These are phyloP conservation scores for Myriosclerotinia scirpicola DNA, from an alignment of 2,329 filamentous ascomycete species.

Conservation along the genomic window DNA sequence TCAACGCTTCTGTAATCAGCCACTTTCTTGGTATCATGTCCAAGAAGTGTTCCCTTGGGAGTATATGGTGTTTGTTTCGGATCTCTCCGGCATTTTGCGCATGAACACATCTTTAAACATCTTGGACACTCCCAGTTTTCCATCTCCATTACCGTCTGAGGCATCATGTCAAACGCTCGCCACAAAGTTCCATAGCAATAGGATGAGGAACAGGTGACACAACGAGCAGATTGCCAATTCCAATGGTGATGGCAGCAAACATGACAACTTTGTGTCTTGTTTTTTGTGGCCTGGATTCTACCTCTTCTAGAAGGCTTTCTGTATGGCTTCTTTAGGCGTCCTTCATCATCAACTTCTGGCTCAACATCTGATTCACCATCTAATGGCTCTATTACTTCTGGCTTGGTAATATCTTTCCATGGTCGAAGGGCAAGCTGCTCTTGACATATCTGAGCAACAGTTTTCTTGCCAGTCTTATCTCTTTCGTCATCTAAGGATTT, in stretches of 20 bases:
- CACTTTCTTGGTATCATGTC: constrained; percentile 86
- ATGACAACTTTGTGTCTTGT: constrained; percentile 66
- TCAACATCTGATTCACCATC: constrained; percentile 50
- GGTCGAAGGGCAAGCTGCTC: constrained; percentile 78
- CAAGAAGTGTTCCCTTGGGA: constrained; percentile 82
- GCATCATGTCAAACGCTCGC: constrained; percentile 87
- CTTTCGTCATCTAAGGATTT: constrained; percentile 69
- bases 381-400: constrained; percentile 30
- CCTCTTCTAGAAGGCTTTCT: constrained; percentile 46
- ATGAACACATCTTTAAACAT: constrained; percentile 84
- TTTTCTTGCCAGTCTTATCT: constrained; percentile 67
- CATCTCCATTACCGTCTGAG: constrained; percentile 76
- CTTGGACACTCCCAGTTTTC: constrained; percentile 86
- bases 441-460: constrained; percentile 90
- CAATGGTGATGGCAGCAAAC: constrained; percentile 80
- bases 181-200: constrained; percentile 96
- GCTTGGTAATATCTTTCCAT: constrained; percentile 71
- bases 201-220: constrained; percentile 69
- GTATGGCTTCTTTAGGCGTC: constrained; percentile 52
- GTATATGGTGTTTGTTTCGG: constrained; percentile 75
- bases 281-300: constrained; percentile 47
- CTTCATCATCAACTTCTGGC: constrained; percentile 63
- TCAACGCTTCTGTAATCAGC: constrained; percentile 91
- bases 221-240: constrained; percentile 81
- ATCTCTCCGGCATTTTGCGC: constrained; percentile 67